Evolutionary conservation across 2,329 filamentous ascomycete genomes (phyloP).

Genomic region (Trichoderma asperellum): DNA sequence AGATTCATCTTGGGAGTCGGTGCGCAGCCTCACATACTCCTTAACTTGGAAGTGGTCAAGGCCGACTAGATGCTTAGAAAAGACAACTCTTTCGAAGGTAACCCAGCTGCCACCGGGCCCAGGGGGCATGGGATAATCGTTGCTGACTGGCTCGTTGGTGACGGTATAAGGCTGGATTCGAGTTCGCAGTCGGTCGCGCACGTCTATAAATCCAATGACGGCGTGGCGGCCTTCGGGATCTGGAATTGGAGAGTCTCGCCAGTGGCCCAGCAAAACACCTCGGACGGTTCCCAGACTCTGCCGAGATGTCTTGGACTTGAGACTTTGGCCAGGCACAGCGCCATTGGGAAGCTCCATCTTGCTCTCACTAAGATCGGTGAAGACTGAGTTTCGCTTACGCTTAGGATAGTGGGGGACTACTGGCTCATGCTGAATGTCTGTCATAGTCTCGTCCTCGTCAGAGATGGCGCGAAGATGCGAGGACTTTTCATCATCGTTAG

Average conservation of each 20-base stretch:
- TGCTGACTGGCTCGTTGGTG: slow-evolving; percentile 51
- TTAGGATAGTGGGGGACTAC: slow-evolving; percentile 53
- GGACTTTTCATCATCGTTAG: slow-evolving; percentile 44
- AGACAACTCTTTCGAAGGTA: slow-evolving; percentile 64
- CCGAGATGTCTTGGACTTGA: slow-evolving; percentile 39
- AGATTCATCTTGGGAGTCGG: slow-evolving; percentile 42
- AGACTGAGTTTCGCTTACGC: slow-evolving; percentile 58
- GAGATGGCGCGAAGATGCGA: slow-evolving; percentile 43
- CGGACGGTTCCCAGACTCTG: slow-evolving; percentile 45
- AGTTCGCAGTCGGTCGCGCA: slow-evolving; percentile 63
- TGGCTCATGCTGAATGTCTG: slow-evolving; percentile 47
- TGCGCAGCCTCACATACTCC: slow-evolving; percentile 63
- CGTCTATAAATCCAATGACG: slow-evolving; percentile 66
- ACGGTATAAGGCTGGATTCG: slow-evolving; percentile 58
- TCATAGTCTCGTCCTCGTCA: slow-evolving; percentile 51
- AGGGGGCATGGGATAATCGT: slow-evolving; percentile 55
- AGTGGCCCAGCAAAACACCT: slow-evolving; percentile 59
- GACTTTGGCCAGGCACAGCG: slow-evolving; percentile 30
- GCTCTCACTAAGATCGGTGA: slow-evolving; percentile 54
- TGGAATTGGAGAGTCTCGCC: slow-evolving; percentile 61
- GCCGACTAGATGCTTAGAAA: slow-evolving; percentile 59
- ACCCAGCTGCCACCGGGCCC: slow-evolving; percentile 68
- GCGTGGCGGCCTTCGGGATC: slow-evolving; percentile 57
- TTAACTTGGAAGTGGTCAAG: slow-evolving; percentile 62
- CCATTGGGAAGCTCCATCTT: slow-evolving; percentile 47